Conservation (phyloP, 495 filamentous ascomycete species). For the Aspergillus homomorphus region DNA sequence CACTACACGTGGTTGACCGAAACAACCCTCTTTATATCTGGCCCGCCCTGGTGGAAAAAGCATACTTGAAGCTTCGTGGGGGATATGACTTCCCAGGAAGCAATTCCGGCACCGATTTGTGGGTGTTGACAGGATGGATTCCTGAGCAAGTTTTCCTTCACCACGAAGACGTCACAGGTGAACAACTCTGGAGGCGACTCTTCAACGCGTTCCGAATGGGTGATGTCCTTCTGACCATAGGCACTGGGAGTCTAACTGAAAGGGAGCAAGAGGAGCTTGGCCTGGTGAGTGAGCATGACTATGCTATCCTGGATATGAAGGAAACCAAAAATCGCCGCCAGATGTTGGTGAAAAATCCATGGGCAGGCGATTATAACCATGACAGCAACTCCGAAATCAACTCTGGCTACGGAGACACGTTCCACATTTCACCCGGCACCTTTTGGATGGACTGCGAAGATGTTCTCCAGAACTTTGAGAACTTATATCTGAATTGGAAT, state of each 20-base stretch:
- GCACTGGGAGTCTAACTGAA: slow-evolving; percentile 74
- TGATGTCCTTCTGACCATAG: slow-evolving; percentile 84
- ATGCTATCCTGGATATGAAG: slow-evolving; percentile 81
- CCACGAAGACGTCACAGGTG: slow-evolving; percentile 69
- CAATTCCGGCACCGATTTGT: slow-evolving; percentile 91
- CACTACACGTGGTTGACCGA: slow-evolving; percentile 84
- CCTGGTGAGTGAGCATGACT: slow-evolving; percentile 86
- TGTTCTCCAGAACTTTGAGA: slow-evolving; percentile 86
- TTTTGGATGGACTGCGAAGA: slow-evolving; percentile 92
- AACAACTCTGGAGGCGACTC: slow-evolving; percentile 75
- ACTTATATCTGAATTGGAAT: slow-evolving; percentile 97
- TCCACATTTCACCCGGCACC: slow-evolving; percentile 54
- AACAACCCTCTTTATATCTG: slow-evolving; percentile 73
- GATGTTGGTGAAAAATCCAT: slow-evolving; percentile 91
- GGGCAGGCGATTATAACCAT: slow-evolving; percentile 66
- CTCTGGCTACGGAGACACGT: slow-evolving; percentile 9
- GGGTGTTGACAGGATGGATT: slow-evolving; percentile 91
- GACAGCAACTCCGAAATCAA: slow-evolving; percentile 7
- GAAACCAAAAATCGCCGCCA: slow-evolving; percentile 59
- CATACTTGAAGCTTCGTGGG: slow-evolving; percentile 93
- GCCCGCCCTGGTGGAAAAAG: slow-evolving; percentile 96
- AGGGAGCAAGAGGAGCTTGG: slow-evolving; percentile 77
- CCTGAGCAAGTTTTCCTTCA: slow-evolving; percentile 93
- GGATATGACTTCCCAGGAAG: slow-evolving; percentile 99
- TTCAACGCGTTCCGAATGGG: slow-evolving; percentile 69